These are phyloP conservation scores for Glycyrrhiza uralensis DNA, from an alignment of 306 rosid species.

Conservation along the genomic window DNA sequence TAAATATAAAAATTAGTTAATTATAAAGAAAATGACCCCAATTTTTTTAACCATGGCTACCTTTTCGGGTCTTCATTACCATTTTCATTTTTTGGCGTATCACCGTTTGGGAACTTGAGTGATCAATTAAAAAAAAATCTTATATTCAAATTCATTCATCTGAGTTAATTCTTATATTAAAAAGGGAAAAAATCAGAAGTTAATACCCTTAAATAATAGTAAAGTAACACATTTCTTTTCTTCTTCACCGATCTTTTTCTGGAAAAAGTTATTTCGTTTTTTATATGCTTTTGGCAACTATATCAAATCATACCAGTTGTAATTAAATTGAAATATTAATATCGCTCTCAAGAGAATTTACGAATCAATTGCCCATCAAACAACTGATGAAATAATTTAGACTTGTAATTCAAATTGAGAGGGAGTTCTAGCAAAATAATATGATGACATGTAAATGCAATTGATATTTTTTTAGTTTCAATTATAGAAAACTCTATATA, in stretches of 20 bases:
- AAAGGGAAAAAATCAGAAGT: background rate
- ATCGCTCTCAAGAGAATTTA: background rate
- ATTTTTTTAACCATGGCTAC: background rate
- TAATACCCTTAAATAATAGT: background rate
- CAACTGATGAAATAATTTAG: background rate
- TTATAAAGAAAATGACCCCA: background rate
- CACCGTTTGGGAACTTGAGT: constrained; percentile 7
- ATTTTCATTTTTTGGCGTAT: background rate
- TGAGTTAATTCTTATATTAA: background rate
- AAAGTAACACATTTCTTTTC: background rate
- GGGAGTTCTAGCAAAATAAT: background rate
- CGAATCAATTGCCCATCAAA: background rate
- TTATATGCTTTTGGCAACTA: background rate
- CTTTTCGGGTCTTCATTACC: background rate
- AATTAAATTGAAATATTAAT: background rate
- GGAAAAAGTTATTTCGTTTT: background rate
- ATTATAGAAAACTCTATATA: too few relatives aligned
- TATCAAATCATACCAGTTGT: background rate
- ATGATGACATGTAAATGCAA: too few relatives aligned
- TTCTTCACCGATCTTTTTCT: background rate
- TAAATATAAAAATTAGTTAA: too few relatives aligned
- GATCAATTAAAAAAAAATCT: background rate
- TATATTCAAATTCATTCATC: background rate
- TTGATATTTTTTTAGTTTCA: too few relatives aligned
- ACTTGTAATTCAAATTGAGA: background rate